phyloP scores from a whole-genome alignment of 768 basidiomycete species.

The Asterophora lycoperdoides region DNA sequence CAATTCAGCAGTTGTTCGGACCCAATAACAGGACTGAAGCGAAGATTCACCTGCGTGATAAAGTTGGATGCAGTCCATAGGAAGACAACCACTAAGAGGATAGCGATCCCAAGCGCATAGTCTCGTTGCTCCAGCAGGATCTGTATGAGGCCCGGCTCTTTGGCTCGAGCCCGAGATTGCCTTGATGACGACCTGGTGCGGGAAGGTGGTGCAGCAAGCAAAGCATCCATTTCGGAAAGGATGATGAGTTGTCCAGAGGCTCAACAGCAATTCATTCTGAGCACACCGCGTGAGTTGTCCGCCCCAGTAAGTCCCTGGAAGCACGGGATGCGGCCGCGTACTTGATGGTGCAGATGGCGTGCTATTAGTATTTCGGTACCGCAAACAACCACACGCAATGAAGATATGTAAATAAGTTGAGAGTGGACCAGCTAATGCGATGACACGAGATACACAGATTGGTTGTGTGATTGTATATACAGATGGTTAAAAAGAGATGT shows the following conservation, averaged over 20 bases:
- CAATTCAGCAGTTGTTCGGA: background rate
- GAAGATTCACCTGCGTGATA: conserved; percentile 63
- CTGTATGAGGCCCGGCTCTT: conserved; percentile 1
- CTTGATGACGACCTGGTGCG: conserved; percentile 1
- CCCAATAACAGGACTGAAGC: background rate
- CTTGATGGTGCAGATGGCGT: no score
- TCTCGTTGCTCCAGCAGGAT: conserved; percentile 25
- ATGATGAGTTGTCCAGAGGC: background rate
- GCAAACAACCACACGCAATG: no score
- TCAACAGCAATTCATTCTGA: background rate
- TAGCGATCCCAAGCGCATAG: conserved; percentile 55
- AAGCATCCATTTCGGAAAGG: conserved; percentile 5
- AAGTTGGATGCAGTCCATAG: conserved; percentile 91
- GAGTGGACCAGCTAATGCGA: no score
- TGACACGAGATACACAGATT: background rate
- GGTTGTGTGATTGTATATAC: background rate
- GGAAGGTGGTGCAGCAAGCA: background rate
- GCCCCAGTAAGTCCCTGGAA: no score
- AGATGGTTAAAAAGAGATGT: background rate
- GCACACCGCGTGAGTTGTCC: background rate
- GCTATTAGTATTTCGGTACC: no score
- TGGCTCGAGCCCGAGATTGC: background rate
- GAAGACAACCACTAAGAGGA: conserved; percentile 72
- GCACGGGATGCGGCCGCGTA: no score
- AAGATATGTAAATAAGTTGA: no score